A percentile compares a stretch with the other conserved stretches of the same genome.
Evolutionary conservation across 768 basidiomycete species (phyloP).

Genomic region (Lactarius hengduanensis): DNA sequence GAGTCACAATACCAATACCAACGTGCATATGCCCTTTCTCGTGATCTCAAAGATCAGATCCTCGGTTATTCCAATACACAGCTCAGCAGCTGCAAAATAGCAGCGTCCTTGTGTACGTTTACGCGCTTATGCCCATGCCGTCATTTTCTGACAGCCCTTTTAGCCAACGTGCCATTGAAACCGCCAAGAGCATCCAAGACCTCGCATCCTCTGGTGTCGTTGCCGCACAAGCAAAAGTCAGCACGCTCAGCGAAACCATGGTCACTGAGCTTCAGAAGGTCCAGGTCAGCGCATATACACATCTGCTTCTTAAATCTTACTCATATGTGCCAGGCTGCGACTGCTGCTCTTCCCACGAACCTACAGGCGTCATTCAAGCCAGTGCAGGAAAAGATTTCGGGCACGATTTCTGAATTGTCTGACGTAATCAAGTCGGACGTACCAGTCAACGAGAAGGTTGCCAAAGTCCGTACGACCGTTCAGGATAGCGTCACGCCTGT

Average conservation of each 20-base stretch:
- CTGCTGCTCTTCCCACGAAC: conserved; percentile 48
- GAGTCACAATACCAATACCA: conserved; percentile 75
- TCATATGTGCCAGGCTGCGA: conserved; percentile 45
- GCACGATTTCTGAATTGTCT: conserved; percentile 53
- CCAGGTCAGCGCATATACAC: conserved; percentile 33
- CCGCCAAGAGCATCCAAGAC: conserved; percentile 59
- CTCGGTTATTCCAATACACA: conserved; percentile 69
- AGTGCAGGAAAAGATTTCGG: conserved; percentile 53
- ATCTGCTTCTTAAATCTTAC: background rate
- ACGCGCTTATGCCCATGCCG: background rate
- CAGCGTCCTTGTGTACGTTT: conserved; percentile 58
- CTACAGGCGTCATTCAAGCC: conserved; percentile 62
- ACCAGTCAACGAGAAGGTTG: conserved; percentile 61
- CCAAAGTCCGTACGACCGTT: conserved; percentile 55
- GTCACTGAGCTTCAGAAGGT: conserved; percentile 64
- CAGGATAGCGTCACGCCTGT: conserved; percentile 60
- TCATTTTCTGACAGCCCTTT: conserved; percentile 16
- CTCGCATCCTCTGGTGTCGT: conserved; percentile 57
- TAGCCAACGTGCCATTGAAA: conserved; percentile 69
- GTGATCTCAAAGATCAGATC: conserved; percentile 59
- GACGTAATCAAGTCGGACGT: conserved; percentile 54
- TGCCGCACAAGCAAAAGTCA: conserved; percentile 55
- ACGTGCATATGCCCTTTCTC: conserved; percentile 65
- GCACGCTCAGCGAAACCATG: conserved; percentile 64
- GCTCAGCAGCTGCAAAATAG: conserved; percentile 68